Base-by-base conservation (phyloP, 805 yeast species). In the Metschnikowia sp. region DNA sequence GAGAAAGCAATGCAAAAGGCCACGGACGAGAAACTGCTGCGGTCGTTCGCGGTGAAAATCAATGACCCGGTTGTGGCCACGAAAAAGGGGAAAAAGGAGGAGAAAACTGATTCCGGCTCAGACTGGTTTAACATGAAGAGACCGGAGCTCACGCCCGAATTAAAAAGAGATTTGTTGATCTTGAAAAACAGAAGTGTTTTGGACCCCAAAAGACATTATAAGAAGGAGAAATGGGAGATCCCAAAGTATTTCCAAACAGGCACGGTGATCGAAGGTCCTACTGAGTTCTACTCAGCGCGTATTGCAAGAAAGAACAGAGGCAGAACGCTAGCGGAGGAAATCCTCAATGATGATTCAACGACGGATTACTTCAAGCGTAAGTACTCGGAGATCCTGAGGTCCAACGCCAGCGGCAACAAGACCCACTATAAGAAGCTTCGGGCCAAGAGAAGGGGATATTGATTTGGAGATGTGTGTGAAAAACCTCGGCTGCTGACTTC, bases 171-270 rank as follows among this genome's bases (percentile, higher is more conserved):
- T 63, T 63, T 94, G 56, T 72, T 82, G 59, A 69, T 94, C 12
- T 74, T 94, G 50, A 84, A 88, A 60, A 88, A 92, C 70, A 82
- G 99, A 67, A 85, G 86, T 47, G 96, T 90, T 9, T 75, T 94
- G 52, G 98, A 94, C 63, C 98, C 97, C 8, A 94, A 94, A 69
- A 79, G 97, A 58, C 96, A 89, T 68, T 94, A 94, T 69, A 89
- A 88, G 68, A 88, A 88, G 64, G 94, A 86, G 49, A 82, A 82
- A 51, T 85, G 90, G 86, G 76, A 75, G 42, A 75, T 77, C 8
- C 92, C 96, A 39, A 88, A 86, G 59, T 81, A 75, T 54, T 90
- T 94, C 64, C 94, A 92, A 49, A 79, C 87, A 57, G 99, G 99
- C 12, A 90, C 97, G 0, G 79, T 94, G 33, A 67, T 91, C 26